phyloP scores from a whole-genome alignment of 2,329 filamentous ascomycete genomes.

The Incumbomyces delicatus region DNA sequence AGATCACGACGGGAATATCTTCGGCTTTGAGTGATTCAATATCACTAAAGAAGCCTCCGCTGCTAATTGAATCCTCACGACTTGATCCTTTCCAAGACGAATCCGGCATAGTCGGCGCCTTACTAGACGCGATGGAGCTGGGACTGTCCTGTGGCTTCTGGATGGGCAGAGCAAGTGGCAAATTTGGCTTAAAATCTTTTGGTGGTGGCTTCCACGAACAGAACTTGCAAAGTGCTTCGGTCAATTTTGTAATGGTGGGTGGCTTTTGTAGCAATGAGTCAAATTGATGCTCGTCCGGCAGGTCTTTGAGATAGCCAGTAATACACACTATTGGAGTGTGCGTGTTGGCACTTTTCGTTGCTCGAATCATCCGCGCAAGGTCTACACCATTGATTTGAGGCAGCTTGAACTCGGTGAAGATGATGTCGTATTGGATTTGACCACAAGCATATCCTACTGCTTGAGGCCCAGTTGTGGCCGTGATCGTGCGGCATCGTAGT shows the following conservation, averaged over 20 bases:
- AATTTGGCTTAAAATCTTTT: constrained; percentile 42
- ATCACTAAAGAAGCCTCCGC: constrained; percentile 77
- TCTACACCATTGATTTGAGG: constrained; percentile 92
- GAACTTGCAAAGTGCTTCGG: constrained; percentile 73
- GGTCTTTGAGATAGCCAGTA: constrained; percentile 94
- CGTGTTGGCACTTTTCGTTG: constrained; percentile 90
- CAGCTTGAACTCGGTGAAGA: constrained; percentile 94
- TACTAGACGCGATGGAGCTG: constrained; percentile 64
- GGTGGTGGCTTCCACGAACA: constrained; percentile 88
- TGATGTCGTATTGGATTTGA: constrained; percentile 97
- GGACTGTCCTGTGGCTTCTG: constrained; percentile 62
- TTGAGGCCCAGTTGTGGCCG: constrained; percentile 79
- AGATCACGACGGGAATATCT: constrained; percentile 66
- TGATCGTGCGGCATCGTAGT: constrained; percentile 85
- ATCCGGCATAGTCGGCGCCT: constrained; percentile 58
- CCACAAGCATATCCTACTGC: constrained; percentile 89
- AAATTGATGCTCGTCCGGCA: constrained; percentile 91
- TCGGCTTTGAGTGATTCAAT: constrained; percentile 69
- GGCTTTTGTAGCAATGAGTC: constrained; percentile 94
- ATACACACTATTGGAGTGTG: constrained; percentile 94
- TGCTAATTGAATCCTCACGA: constrained; percentile 75
- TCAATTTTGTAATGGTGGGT: constrained; percentile 82
- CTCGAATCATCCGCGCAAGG: constrained; percentile 92
- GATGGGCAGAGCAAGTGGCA: constrained; percentile 37
- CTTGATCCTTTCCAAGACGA: constrained; percentile 71